phyloP scores from a whole-genome alignment of 2,329 filamentous ascomycete species.

The Colletotrichum sp. region DNA sequence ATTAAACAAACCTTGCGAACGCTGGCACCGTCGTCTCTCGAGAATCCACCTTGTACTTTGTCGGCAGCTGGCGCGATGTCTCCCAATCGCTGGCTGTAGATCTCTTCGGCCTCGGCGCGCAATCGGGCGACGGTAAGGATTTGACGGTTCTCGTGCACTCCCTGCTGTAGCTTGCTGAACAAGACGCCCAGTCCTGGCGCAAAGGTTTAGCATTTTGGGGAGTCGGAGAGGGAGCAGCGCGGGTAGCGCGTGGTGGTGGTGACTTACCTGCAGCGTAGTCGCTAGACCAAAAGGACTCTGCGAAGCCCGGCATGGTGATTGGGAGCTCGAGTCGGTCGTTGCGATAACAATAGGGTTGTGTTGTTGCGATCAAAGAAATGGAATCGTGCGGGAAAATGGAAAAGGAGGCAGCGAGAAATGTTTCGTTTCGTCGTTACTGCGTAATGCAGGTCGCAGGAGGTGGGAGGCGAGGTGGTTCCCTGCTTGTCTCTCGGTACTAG shows the following conservation, averaged over 20 bases:
- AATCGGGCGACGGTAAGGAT: constrained; percentile 88
- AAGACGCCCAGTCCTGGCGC: constrained; percentile 80
- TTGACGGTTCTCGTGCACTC: constrained; percentile 93
- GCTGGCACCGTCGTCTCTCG: constrained; percentile 92
- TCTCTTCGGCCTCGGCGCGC: constrained; percentile 94
- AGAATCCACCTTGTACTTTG: constrained; percentile 82
- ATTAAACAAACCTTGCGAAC: constrained; percentile 69
- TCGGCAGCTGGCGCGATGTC: constrained; percentile 85
- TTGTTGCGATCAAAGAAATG: neutral
- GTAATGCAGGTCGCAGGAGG: constrained; percentile 11
- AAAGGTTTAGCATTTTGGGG: neutral
- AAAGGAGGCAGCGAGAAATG: constrained; percentile 9
- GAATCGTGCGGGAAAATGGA: neutral
- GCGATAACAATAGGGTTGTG: neutral
- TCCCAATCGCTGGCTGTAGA: constrained; percentile 79
- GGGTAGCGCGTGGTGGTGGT: neutral
- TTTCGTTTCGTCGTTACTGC: constrained; percentile 22
- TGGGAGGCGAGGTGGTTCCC: neutral
- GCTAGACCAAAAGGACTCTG: constrained; percentile 96
- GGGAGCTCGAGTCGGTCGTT: neutral
- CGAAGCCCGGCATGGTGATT: constrained; percentile 80
- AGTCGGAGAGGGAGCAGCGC: neutral
- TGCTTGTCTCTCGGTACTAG: neutral
- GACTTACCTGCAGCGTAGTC: constrained; percentile 90
- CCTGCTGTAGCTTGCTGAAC: constrained; percentile 96